Percentiles rank a stretch among this genome's conserved stretches.
Conservation (phyloP, 139 green algal genomes). For the Chlorella sp. region DNA sequence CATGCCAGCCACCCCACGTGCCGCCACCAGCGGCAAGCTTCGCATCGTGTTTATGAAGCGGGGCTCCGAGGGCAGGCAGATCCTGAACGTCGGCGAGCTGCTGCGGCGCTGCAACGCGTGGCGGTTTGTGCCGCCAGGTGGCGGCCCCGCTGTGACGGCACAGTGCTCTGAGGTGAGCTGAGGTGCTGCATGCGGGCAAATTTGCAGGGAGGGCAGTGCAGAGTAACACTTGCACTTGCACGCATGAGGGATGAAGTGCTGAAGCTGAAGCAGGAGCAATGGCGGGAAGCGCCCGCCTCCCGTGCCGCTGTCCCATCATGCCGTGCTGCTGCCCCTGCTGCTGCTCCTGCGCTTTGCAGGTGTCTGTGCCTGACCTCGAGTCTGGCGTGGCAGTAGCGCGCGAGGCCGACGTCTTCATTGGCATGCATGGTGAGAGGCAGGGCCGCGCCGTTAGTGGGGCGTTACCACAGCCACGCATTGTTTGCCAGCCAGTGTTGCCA, state of each 20-base stretch:
- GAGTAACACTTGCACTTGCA: too few relatives aligned
- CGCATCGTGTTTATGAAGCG: conserved; percentile 19
- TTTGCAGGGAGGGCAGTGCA: too few relatives aligned
- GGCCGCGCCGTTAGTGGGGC: too few relatives aligned
- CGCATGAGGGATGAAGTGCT: background rate
- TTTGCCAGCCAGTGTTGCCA: too few relatives aligned
- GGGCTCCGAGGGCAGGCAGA: conserved; percentile 10
- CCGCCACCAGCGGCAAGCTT: background rate
- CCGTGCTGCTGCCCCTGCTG: too few relatives aligned
- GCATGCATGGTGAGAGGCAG: conserved; percentile 13
- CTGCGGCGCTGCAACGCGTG: conserved; percentile 24
- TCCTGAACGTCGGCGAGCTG: conserved; percentile 14
- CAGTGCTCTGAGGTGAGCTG: conserved; percentile 1
- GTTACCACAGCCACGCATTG: too few relatives aligned
- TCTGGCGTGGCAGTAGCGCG: background rate
- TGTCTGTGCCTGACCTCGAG: conserved; percentile 1
- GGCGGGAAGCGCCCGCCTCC: too few relatives aligned
- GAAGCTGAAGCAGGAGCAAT: too few relatives aligned
- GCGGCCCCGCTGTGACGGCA: background rate
- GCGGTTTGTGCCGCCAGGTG: background rate
- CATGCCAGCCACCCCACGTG: background rate
- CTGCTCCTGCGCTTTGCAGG: background rate
- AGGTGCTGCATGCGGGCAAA: too few relatives aligned
- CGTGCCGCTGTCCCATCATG: too few relatives aligned
- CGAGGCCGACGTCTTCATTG: conserved; percentile 28